A percentile compares a stretch with the other conserved stretches of the same genome.
These are phyloP conservation scores for Rhodotorula glutinis DNA, from an alignment of 1,284 basidiomycete genomes.

Conservation along the genomic window DNA sequence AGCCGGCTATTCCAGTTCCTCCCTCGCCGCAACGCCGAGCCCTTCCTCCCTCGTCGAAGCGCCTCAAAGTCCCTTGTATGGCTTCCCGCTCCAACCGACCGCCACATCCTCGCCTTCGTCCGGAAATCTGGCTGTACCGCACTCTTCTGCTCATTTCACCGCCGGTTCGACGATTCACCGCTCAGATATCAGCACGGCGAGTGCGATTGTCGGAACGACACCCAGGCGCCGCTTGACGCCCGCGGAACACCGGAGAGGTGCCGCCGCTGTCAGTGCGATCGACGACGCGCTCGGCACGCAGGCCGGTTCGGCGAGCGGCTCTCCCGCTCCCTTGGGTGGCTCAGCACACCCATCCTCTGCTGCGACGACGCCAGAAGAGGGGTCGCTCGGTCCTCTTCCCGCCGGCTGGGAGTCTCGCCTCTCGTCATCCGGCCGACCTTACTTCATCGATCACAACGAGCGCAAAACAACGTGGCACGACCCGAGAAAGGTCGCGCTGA, in stretches of 20 bases:
- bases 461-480: constrained; percentile 34
- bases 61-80: neutral
- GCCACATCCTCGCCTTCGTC: neutral
- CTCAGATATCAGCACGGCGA: neutral
- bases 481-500: constrained; percentile 21
- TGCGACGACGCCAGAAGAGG: neutral
- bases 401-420: constrained; percentile 24
- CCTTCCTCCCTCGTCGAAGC: no score
- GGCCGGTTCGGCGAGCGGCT: neutral
- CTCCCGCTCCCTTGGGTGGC: neutral
- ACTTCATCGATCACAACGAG: constrained; percentile 35
- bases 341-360: neutral
- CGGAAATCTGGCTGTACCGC: no score
- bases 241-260: constrained; percentile 30
- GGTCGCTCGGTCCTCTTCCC: constrained; percentile 21
- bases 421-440: constrained; percentile 20
- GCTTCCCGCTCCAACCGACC: neutral
- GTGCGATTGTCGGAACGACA: neutral
- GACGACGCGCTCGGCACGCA: constrained; percentile 30
- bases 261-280: constrained; percentile 11
- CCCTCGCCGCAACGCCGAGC: neutral
- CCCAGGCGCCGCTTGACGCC: constrained; percentile 26
- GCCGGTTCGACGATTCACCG: no score
- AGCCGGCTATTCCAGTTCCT: neutral
- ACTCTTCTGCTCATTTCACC: no score